Percentiles rank a stretch among this genome's conserved stretches.
Evolutionary conservation across 75 land plant species (phyloP).

Genomic region (Cupressus sempervirens): DNA sequence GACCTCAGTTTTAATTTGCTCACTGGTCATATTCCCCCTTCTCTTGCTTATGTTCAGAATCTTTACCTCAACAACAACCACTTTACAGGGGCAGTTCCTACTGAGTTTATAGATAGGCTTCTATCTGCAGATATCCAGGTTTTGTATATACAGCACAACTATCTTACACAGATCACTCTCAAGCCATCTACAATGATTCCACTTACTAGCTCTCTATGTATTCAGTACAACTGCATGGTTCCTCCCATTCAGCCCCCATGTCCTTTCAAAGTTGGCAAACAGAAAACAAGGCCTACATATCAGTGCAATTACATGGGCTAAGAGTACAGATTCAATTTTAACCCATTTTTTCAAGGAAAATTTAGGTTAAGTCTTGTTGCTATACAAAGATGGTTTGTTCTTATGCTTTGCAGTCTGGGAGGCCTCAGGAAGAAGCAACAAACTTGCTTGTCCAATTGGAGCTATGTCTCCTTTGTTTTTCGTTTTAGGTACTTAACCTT

Average conservation of each 20-base stretch:
- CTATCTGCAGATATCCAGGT: conserved; percentile 42
- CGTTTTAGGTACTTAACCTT: not conserved
- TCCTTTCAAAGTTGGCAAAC: conserved; percentile 56
- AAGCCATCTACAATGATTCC: conserved; percentile 47
- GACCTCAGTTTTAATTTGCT: conserved; percentile 74
- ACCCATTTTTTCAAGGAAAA: not conserved
- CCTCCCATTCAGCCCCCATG: conserved; percentile 66
- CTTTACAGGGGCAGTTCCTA: conserved; percentile 72
- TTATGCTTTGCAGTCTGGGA: not conserved
- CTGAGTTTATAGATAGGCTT: conserved; percentile 47
- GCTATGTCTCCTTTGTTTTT: not conserved
- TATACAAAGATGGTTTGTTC: not conserved
- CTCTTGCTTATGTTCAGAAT: conserved; percentile 51
- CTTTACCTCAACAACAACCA: conserved; percentile 74
- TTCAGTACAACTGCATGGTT: conserved; percentile 75
- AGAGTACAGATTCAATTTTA: not conserved
- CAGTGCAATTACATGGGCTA: conserved; percentile 34
- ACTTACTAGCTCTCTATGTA: conserved; percentile 48
- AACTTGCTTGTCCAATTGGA: not conserved
- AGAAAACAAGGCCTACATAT: conserved; percentile 49
- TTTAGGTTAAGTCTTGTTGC: not conserved
- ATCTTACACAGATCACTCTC: conserved; percentile 46
- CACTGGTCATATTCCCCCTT: conserved; percentile 43
- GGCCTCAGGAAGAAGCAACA: not conserved
- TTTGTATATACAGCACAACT: conserved; percentile 83